phyloP scores from a whole-genome alignment of 257 asterid species.

The Plectranthus barbatus region DNA sequence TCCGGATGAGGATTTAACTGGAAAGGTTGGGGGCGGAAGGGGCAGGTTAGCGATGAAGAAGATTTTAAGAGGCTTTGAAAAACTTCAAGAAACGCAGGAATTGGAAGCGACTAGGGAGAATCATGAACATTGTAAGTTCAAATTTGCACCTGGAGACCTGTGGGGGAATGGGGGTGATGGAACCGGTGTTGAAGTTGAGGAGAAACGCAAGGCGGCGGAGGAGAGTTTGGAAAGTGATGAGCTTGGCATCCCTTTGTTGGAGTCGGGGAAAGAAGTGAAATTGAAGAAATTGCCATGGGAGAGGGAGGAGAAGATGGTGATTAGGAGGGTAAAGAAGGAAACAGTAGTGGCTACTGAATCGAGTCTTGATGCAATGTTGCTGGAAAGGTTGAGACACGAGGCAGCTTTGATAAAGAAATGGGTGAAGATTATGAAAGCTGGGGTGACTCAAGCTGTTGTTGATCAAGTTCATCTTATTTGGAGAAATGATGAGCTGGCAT shows the following conservation, averaged over 20 bases:
- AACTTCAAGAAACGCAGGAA: constrained; percentile 31
- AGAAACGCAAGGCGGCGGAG: constrained; percentile 10
- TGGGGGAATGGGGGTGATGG: constrained; percentile 32
- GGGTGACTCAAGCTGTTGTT: constrained; percentile 72
- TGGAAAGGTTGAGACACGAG: constrained; percentile 61
- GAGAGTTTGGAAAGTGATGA: constrained; percentile 19
- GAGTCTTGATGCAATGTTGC: constrained; percentile 52
- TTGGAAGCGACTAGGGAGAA: constrained; percentile 24
- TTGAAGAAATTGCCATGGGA: constrained; percentile 67
- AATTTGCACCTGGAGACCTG: constrained; percentile 48
- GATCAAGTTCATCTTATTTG: constrained; percentile 53
- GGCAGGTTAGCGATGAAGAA: constrained; percentile 73
- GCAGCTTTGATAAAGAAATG: constrained; percentile 59
- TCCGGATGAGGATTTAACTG: constrained; percentile 40
- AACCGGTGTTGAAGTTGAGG: constrained; percentile 16
- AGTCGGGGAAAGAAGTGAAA: constrained; percentile 30
- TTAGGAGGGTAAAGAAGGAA: constrained; percentile 40
- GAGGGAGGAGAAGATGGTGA: constrained; percentile 47
- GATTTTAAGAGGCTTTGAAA: constrained; percentile 56
- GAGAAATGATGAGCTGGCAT: constrained; percentile 76
- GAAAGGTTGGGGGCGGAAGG: constrained; percentile 74
- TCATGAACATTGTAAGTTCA: constrained; percentile 27
- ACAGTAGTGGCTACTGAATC: constrained; percentile 41
- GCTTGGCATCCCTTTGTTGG: constrained; percentile 26
- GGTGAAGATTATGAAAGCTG: constrained; percentile 92